Evolutionary conservation across 2,329 filamentous ascomycete genomes (phyloP).

Genomic region (Mollisia scopiformis): DNA sequence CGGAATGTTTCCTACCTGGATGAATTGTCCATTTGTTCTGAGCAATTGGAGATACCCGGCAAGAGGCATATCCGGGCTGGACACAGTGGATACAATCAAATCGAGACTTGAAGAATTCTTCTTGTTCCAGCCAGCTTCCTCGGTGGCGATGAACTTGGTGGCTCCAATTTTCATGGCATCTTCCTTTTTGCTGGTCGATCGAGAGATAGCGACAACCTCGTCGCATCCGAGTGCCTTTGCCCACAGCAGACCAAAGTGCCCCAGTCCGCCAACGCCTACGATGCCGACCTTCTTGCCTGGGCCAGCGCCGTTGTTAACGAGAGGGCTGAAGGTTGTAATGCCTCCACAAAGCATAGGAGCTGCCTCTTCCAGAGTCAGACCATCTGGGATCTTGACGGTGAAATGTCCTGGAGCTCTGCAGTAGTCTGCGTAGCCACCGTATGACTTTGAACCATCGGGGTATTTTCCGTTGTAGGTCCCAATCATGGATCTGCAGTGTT

Average conservation of each 20-base stretch:
- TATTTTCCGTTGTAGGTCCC: slow-evolving; percentile 48
- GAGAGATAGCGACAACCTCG: slow-evolving; percentile 65
- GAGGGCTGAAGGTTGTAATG: slow-evolving; percentile 72
- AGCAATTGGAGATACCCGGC: slow-evolving; percentile 63
- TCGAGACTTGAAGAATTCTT: slow-evolving; percentile 56
- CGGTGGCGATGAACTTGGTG: slow-evolving; percentile 54
- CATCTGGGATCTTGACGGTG: slow-evolving; percentile 59
- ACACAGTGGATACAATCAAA: slow-evolving; percentile 62
- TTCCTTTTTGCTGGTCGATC: slow-evolving; percentile 58
- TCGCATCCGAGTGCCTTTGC: slow-evolving; percentile 72
- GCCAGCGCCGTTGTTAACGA: slow-evolving; percentile 68
- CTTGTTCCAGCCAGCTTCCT: slow-evolving; percentile 62
- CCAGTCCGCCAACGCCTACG: slow-evolving; percentile 73
- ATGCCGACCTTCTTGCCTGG: slow-evolving; percentile 74
- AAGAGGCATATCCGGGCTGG: slow-evolving; percentile 62
- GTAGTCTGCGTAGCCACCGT: slow-evolving; percentile 52
- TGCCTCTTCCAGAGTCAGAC: slow-evolving; percentile 49
- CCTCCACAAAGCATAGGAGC: slow-evolving; percentile 80
- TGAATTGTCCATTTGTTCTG: slow-evolving; percentile 59
- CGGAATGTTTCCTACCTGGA: slow-evolving; percentile 47
- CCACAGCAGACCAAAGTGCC: slow-evolving; percentile 74
- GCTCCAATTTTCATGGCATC: slow-evolving; percentile 67
- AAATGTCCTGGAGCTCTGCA: slow-evolving; percentile 61
- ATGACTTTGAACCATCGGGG: slow-evolving; percentile 41
- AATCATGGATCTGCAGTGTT: slow-evolving; percentile 36